Base-by-base conservation (phyloP, 2,329 filamentous ascomycete genomes). In the Drechslera avenae region DNA sequence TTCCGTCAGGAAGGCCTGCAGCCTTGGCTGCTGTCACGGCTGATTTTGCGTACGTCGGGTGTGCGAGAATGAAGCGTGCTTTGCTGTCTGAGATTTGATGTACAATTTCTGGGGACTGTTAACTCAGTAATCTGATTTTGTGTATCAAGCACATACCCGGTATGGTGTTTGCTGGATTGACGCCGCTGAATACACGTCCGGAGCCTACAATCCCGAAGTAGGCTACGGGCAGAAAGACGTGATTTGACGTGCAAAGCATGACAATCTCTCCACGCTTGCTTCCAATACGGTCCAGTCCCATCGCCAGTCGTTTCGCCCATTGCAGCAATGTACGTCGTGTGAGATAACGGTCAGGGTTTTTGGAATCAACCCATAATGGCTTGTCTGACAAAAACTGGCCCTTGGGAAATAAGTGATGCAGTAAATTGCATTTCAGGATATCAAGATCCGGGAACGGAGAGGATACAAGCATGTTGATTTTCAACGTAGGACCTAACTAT, bases 191-290 rank as follows among this genome's bases (percentile, higher is more conserved):
- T 31, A 80, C 72, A 46, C 75, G 77, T 26, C 78, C 78, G 2
- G 77, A 77, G 0, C 80, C 80, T 1, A 81, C 77, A 34, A 80
- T 77, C 3, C 78, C 80, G 16, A 82, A 67, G 57, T 81, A 82
- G 9, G 78, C 77, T 1, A 77, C 75, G 0, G 81, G 81, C 2
- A 83, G 77, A 54, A 78, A 81, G 19, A 83, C 75, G 45, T 82
- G 78, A 61, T 83, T 83, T 4, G 79, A 79, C 0, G 79, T 79
- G 54, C 78, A 78, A 7, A 81, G 77, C 76, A 82, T 75, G 23
- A 81, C 76, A 1, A 79, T 78, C 26, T 83, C 80, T 2, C 78
- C 79, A 14, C 63, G 68, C 50, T 75, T 68, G 28, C 81, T 61
- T 5, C 78, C 79, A 5, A 79, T 62, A 12, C 67, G 70, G 42